These are phyloP conservation scores for Penicillium sp. DNA, from an alignment of 2,329 filamentous ascomycete species.

Conservation along the genomic window DNA sequence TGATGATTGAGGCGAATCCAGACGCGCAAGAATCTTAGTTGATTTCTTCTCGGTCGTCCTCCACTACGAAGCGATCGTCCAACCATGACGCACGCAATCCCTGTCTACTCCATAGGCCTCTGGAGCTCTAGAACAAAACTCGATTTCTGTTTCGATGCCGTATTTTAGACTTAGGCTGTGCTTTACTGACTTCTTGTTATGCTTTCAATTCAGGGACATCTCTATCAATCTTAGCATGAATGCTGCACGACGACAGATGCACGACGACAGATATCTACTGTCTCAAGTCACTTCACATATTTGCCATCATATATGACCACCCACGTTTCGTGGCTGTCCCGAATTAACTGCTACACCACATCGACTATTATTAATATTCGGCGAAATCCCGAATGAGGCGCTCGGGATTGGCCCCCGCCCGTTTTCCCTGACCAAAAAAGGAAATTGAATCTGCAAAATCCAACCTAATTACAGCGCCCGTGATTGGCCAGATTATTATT, in stretches of 20 bases:
- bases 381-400: constrained; percentile 4
- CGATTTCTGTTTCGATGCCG: not conserved
- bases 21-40: not conserved
- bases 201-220: not conserved
- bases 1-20: not conserved
- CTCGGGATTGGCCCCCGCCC: not conserved
- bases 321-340: not conserved
- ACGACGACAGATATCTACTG: not conserved
- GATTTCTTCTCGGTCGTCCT: not conserved
- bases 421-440: not conserved
- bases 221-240: not conserved
- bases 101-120: not conserved
- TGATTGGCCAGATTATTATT: constrained; percentile 2
- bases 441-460: not conserved
- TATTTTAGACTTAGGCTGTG: not conserved
- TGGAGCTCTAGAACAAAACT: constrained; percentile 2
- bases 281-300: not conserved
- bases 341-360: not conserved
- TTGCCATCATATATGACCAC: not conserved
- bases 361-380: not conserved
- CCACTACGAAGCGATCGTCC: constrained; percentile 3
- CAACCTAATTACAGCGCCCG: not conserved
- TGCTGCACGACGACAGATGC: not conserved
- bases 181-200: not conserved
- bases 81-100: not conserved